Base-by-base conservation (phyloP, 345 rosid genomes). In the Combretum micranthum region DNA sequence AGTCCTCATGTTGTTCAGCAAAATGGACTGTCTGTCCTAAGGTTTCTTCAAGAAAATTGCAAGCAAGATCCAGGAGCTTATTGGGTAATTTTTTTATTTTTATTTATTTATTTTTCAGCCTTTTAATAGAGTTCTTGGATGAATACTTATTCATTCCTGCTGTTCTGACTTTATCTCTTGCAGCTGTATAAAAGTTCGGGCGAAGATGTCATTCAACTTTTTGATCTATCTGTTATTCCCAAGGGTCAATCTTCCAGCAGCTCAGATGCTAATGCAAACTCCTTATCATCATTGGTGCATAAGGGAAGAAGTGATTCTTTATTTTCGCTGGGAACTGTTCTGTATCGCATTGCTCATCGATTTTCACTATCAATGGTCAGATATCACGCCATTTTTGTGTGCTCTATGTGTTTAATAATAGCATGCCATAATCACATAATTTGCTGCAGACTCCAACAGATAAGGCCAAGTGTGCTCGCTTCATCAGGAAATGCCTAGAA, bases 11-110 rank as follows among this genome's bases (percentile, higher is more conserved):
- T 92, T 70, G 95, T 92, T 56, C 98, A 86, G 70, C 93, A 92
- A 72, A 92, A 86, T 66, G 98, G 98, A 42, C 93, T 83, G 57
- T 66, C 96, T 75, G 93, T 92, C 63, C 63, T 92, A 68, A 84
- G 95, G 79, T 92, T 92, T 63, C 98, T 92, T 67, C 85, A 86
- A 61, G 90, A 84, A 63, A 92, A 92, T 65, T 92, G 98, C 88
- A 83, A 81, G 77, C 86, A 84, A 62, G 98, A 92, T 77, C 98
- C 96, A 72, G 96, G 96, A 53, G 87, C 96, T 65, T 92, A 88
- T 43, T 92, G 98, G 98, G 96, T 92, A 83, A 9, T 16, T 62
- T 61, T 15, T 20, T 43, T 39, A 39, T 4, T 47, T 50, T 50
- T 20, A 20, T 50, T 50, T 20, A n/a, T n/a, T n/a, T 23, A 23